Base-by-base conservation (phyloP, 2,329 filamentous ascomycete species). In the Hypoxylon sp. region DNA sequence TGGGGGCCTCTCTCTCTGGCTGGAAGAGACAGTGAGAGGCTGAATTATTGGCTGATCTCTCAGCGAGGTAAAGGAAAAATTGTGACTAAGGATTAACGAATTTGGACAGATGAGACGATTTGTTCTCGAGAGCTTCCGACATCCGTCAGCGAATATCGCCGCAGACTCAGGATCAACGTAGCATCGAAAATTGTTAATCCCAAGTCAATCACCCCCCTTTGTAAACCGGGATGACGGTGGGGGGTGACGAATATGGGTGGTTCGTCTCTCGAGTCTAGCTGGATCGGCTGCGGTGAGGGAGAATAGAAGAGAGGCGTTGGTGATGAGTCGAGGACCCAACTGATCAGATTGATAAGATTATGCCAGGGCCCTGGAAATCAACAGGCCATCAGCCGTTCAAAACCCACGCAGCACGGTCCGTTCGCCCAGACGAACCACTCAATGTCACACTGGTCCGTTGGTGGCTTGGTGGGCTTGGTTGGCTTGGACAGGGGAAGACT, bases 271-370 rank as follows among this genome's bases (percentile, higher is more conserved):
- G 2, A 35, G 3, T 35, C 3, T 33, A 9, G 27, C 27, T 31
- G 27, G 11, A 31, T 31, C n/a, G 50, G 46, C 51, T 13, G 42
- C 20, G 56, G 61, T 58, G 35, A 53, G 55, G 21, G 55, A 55
- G 33, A 57, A 41, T 43, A 42, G 42, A 48, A 41, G 45, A 42
- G 42, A 48, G 53, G 53, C 60, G 57, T 61, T 46, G 58, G 48
- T 27, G 53, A 65, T 62, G 63, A 15, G 63, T 63, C 62, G 62
- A 62, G 66, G 68, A 67, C 61, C 63, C 31, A 35, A 71, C 70
- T 73, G 71, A 73, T 73, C 70, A 72, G 71, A 73, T 73, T 73
- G 71, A 73, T 73, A 73, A 73, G 71, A 73, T 73, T 73, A 73
- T 66, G 63, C 58, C 64, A 64, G 65, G 63, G 49, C 54, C 64